Percentiles rank a stretch among this genome's conserved stretches.
Evolutionary conservation across 768 basidiomycete species (phyloP).

Genomic region (Suillus lakei): DNA sequence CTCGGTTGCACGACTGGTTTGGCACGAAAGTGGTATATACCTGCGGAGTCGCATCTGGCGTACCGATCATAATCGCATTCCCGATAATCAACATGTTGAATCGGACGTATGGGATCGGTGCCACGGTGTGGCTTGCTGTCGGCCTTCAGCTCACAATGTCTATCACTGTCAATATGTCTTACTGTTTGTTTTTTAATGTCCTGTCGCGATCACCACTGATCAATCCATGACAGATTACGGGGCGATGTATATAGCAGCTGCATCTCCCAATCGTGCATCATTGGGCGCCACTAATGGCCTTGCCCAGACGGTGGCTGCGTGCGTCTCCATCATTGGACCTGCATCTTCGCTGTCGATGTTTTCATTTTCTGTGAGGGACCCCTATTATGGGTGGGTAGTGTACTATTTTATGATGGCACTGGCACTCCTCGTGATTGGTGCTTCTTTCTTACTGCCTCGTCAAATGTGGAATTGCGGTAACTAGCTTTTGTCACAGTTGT

Average conservation of each 20-base stretch:
- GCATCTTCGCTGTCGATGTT: slow-evolving; percentile 38
- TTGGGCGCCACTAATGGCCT: slow-evolving; percentile 73
- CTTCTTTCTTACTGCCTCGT: slow-evolving; percentile 7
- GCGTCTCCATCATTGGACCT: slow-evolving; percentile 39
- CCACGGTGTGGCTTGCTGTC: slow-evolving; percentile 50
- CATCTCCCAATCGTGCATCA: slow-evolving; percentile 67
- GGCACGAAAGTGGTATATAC: slow-evolving; percentile 61
- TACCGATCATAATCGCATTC: slow-evolving; percentile 51
- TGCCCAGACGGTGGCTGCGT: slow-evolving; percentile 34
- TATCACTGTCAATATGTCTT: slow-evolving; percentile 43
- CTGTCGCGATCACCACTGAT: background rate
- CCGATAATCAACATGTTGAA: slow-evolving; percentile 48
- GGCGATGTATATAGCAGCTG: slow-evolving; percentile 69
- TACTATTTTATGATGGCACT: slow-evolving; percentile 15
- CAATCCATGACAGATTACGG: slow-evolving; percentile 52
- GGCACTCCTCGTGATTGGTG: background rate
- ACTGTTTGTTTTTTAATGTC: slow-evolving; percentile 29
- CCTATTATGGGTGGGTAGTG: slow-evolving; percentile 7
- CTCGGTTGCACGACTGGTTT: slow-evolving; percentile 51
- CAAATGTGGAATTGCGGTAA: slow-evolving; percentile 3
- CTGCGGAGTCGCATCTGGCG: slow-evolving; percentile 42
- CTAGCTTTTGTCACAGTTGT: background rate
- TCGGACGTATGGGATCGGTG: slow-evolving; percentile 42
- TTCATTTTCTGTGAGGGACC: slow-evolving; percentile 34
- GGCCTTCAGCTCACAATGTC: slow-evolving; percentile 43